Percentiles rank a stretch among this genome's conserved stretches.
These are phyloP conservation scores for Phytophthora multivora DNA, from an alignment of 352 stramenopile genomes.

Conservation along the genomic window DNA sequence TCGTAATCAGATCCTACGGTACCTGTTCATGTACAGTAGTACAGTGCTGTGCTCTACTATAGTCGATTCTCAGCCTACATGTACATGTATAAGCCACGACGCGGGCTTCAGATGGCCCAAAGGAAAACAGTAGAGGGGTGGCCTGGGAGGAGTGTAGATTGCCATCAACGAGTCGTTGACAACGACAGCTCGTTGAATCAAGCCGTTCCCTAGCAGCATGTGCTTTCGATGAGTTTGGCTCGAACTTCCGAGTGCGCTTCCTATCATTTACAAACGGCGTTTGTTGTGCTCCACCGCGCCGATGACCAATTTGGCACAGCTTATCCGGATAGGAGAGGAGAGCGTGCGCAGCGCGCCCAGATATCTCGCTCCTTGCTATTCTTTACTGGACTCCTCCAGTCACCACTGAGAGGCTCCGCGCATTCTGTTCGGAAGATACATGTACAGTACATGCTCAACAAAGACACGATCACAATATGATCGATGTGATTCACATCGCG, in stretches of 20 bases:
- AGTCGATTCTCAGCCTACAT: too few relatives aligned
- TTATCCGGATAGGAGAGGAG: not conserved
- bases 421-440: slow-evolving; percentile 13
- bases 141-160: not conserved
- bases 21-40: too few relatives aligned
- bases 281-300: not conserved
- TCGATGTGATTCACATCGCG: too few relatives aligned
- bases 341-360: not conserved
- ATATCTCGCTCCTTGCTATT: slow-evolving; percentile 3
- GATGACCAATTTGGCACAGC: not conserved
- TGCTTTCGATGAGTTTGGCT: slow-evolving; percentile 3
- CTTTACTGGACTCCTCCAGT: too few relatives aligned
- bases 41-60: too few relatives aligned
- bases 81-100: not conserved
- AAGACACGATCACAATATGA: slow-evolving; percentile 8
- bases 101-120: not conserved
- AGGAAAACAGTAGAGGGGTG: not conserved
- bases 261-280: slow-evolving; percentile 2
- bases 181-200: not conserved
- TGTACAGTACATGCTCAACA: not conserved
- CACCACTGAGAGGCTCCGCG: too few relatives aligned
- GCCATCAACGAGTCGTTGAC: not conserved
- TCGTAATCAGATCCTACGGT: not conserved
- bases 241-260: not conserved
- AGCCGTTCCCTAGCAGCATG: not conserved